Percentiles rank a stretch among this genome's conserved stretches.
Evolutionary conservation across 2,329 filamentous ascomycete species (phyloP).

Genomic region (Alternaria viburni): DNA sequence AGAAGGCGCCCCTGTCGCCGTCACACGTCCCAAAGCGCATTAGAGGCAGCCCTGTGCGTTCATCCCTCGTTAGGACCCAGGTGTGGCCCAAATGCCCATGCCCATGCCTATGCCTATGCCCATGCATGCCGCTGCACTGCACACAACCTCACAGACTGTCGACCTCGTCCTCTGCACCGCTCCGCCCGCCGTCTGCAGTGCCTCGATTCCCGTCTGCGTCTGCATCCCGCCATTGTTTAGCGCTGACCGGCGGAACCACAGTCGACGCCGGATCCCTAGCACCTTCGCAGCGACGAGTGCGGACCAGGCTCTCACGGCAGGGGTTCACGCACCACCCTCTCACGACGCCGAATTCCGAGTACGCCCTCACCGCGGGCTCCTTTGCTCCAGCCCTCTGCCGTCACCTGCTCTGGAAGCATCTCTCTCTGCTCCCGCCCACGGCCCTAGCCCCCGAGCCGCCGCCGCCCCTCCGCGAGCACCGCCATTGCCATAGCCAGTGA

Average conservation of each 20-base stretch:
- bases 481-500: slow-evolving; percentile 9
- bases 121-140: slow-evolving; percentile 8
- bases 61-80: slow-evolving; percentile 19
- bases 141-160: slow-evolving; percentile 10
- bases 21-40: slow-evolving; percentile 15
- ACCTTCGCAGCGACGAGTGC: slow-evolving; percentile 19
- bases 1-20: slow-evolving; percentile 21
- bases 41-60: slow-evolving; percentile 22
- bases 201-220: neutral
- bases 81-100: slow-evolving; percentile 11
- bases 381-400: neutral
- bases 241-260: slow-evolving; percentile 13
- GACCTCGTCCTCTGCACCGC: slow-evolving; percentile 3
- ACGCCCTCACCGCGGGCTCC: slow-evolving; percentile 8
- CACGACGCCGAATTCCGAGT: slow-evolving; percentile 13
- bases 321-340: slow-evolving; percentile 21
- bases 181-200: slow-evolving; percentile 7
- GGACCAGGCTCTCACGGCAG: slow-evolving; percentile 22
- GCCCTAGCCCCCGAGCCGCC: slow-evolving; percentile 3
- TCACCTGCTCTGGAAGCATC: slow-evolving; percentile 11
- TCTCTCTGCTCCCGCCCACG: neutral
- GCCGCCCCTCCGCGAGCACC: slow-evolving; percentile 22
- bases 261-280: slow-evolving; percentile 5
- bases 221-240: slow-evolving; percentile 11
- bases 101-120: slow-evolving; percentile 11